Conservation (phyloP, 371 early-diverging fungal genomes). For the Circinella umbellata region DNA sequence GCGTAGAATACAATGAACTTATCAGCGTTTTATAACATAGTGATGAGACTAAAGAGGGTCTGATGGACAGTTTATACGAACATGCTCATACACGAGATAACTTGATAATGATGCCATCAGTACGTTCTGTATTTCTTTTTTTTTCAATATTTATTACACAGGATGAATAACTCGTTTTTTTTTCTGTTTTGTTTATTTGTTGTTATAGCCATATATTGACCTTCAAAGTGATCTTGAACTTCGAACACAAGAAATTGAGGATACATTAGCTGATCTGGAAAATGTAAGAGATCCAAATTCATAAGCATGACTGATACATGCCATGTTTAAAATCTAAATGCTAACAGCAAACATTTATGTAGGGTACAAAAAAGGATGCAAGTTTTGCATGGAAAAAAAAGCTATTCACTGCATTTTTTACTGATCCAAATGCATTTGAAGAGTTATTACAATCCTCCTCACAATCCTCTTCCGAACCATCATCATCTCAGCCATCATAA, state of each 20-base stretch:
- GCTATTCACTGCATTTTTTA: slow-evolving; percentile 26
- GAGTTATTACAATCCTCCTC: background rate
- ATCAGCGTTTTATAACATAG: background rate
- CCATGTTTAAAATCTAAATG: background rate
- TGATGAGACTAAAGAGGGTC: slow-evolving; percentile 7
- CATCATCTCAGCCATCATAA: background rate
- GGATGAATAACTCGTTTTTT: background rate
- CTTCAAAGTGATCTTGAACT: slow-evolving; percentile 11
- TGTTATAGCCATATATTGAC: slow-evolving; percentile 12
- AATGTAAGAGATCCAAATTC: background rate
- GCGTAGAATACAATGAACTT: background rate
- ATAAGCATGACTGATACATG: too few species aligned
- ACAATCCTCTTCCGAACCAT: background rate
- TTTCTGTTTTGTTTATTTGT: background rate
- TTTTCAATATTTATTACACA: background rate
- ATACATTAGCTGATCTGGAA: slow-evolving; percentile 7
- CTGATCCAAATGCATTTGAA: slow-evolving; percentile 28
- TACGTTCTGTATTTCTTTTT: background rate
- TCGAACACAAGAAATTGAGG: slow-evolving; percentile 1
- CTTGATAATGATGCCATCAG: slow-evolving; percentile 12
- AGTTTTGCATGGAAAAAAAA: slow-evolving; percentile 18
- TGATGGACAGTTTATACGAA: slow-evolving; percentile 3
- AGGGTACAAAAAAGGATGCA: background rate
- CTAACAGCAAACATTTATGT: background rate
- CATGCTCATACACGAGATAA: slow-evolving; percentile 5